Evolutionary conservation across 2,329 filamentous ascomycete species (phyloP), one percentile per base, ranked within the genome.

Genomic region (Cladophialophora yegresii): DNA sequence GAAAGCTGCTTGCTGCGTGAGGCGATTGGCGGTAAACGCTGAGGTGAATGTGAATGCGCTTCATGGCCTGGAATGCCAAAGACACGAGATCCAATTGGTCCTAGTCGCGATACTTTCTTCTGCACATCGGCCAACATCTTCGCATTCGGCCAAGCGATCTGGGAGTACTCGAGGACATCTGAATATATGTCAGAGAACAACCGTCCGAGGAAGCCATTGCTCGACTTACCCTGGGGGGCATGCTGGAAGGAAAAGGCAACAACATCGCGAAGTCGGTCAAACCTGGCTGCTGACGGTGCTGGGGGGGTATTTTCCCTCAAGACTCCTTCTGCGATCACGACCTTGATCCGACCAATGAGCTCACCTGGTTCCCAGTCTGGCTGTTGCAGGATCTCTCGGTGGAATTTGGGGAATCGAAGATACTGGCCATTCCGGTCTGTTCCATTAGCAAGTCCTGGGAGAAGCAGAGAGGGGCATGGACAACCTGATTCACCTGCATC

Each of bases 191-290:
- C 56, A 65, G 54, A 33, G 10, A 20, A 28, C 16, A 8, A n/a
- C 49, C 45, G 43, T 12, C 9, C n/a, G 22, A 36, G 16, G 16
- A 10, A 32, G 22, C 4, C 12, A 13, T 9, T 22, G n/a, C 57
- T 45, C 7, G 30, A 77, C 82, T 69, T 79, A 93, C 91, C 83
- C 61, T 90, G 77, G 0, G 92, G 91, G 36, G 90, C 92, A 79
- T 95, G 90, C 72, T 95, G 90, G 71, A 96, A 96, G 0, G 91
- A 88, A 75, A 96, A 95, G 13, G 85, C 84, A 26, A 92, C 84
- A 51, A 92, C 77, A 71, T 93, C 91, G 72, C 88, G 89, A 67
- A 90, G 79, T 47, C 86, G 81, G 71, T 91, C 87, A 68, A 90
- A 85, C 26, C 57, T 61, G 26, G 26, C 9, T 8, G 47, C 40